Percentiles rank a stretch among this genome's conserved stretches.
Conservation (phyloP, 1,284 basidiomycete genomes). For the Cystobasidium sp. region DNA sequence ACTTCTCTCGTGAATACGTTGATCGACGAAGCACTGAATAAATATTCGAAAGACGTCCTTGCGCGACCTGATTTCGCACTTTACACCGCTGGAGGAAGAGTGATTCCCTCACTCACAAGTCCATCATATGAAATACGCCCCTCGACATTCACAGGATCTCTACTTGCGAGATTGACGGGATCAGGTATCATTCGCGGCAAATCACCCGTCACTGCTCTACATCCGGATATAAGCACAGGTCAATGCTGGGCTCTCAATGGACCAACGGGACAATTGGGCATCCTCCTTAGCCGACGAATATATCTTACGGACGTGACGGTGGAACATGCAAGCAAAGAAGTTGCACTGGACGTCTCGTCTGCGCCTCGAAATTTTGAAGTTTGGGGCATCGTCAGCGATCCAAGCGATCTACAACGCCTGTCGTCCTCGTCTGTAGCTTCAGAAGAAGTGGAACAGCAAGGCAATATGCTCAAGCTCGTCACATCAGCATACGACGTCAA, state of each 20-base stretch:
- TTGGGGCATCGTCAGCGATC: constrained; percentile 81
- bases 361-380: constrained; percentile 86
- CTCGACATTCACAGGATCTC: constrained; percentile 32
- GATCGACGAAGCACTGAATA: constrained; percentile 69
- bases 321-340: constrained; percentile 80
- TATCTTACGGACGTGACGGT: constrained; percentile 78
- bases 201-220: constrained; percentile 80
- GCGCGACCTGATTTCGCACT: constrained; percentile 83
- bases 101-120: constrained; percentile 81
- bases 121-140: constrained; percentile 72
- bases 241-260: constrained; percentile 93
- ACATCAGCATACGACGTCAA: constrained; percentile 79
- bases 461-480: constrained; percentile 72
- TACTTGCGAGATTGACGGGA: constrained; percentile 67
- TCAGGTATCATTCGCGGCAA: constrained; percentile 66
- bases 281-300: constrained; percentile 72
- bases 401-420: constrained; percentile 69
- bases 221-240: constrained; percentile 78
- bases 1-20: constrained; percentile 71
- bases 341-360: constrained; percentile 74
- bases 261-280: constrained; percentile 74
- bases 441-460: constrained; percentile 42
- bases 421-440: constrained; percentile 57
- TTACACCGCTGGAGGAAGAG: constrained; percentile 75
- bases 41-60: constrained; percentile 75